Percentiles rank a stretch among this genome's conserved stretches.
These are phyloP conservation scores for Zygotorulaspora sp. DNA, from an alignment of 805 yeast species.

Conservation along the genomic window DNA sequence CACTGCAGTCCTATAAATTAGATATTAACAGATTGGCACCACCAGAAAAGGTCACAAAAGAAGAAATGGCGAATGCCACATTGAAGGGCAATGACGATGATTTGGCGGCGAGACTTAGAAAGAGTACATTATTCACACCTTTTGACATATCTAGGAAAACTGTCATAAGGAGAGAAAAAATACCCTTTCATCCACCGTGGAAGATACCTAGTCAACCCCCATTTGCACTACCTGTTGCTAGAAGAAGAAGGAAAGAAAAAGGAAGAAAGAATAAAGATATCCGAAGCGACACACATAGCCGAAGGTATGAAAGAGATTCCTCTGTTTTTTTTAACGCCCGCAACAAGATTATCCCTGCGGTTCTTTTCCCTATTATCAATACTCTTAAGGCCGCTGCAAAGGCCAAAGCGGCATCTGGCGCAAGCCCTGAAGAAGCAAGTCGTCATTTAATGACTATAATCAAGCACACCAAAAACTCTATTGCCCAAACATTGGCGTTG, in stretches of 20 bases:
- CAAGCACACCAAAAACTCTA: constrained; percentile 31
- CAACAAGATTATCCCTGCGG: constrained; percentile 24
- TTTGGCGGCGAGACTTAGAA: neutral
- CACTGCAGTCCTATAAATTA: constrained; percentile 6
- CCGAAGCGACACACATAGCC: constrained; percentile 2
- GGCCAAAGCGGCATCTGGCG: constrained; percentile 33
- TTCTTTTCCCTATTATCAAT: constrained; percentile 31
- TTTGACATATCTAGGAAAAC: constrained; percentile 24
- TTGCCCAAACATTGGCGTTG: constrained; percentile 24
- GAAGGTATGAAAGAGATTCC: constrained; percentile 2
- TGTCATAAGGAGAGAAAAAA: constrained; percentile 29
- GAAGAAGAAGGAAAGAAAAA: constrained; percentile 22
- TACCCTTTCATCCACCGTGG: constrained; percentile 36
- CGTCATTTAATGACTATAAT: constrained; percentile 29
- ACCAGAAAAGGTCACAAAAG: constrained; percentile 8
- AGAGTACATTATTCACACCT: constrained; percentile 1
- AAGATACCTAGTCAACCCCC: constrained; percentile 31
- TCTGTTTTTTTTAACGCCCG: constrained; percentile 15
- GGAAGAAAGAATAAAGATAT: constrained; percentile 2
- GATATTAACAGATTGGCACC: constrained; percentile 12
- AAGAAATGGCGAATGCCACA: constrained; percentile 6
- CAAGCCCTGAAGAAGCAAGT: constrained; percentile 32
- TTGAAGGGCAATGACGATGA: constrained; percentile 4
- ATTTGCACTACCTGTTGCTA: constrained; percentile 30
- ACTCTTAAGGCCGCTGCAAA: constrained; percentile 35